Base-by-base conservation (phyloP, 257 asterid genomes). In the Anisodus acutangulus region DNA sequence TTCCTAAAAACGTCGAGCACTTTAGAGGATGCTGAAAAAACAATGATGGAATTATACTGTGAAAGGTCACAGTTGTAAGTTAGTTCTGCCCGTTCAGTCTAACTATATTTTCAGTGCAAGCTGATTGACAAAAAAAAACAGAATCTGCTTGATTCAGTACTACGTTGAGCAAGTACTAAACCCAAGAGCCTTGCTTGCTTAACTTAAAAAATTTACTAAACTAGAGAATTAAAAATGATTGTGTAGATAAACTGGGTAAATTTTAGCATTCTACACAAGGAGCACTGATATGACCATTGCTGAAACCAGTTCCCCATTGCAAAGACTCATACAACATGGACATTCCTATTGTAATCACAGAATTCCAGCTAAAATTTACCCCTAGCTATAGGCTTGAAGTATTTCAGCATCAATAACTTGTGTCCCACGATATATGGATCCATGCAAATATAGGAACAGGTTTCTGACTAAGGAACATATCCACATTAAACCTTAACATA, bases 11-110 rank as follows among this genome's bases (percentile, higher is more conserved):
- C 90, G 83, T 87, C 94, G 10, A 91, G 91, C 90, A 93, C 92
- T 37, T 89, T 93, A 79, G 99, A 94, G 88, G 99, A 96, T 76
- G 98, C 98, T 57, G 99, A 94, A 89, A 89, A 89, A 86, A 95
- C 94, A 57, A 96, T 93, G 99, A 87, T 96, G 6, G 97, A 94
- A 82, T 79, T 96, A 22, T 93, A 93, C 84, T 93, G 98, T 71
- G 97, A 93, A 93, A 93, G 96, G 89, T 90, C 99, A 3, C 92
- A 91, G 87, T 68, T 94, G 82, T 37, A 68, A 68, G 10, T 37
- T 68, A 37, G 22, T 68, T 37, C 39, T 45, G 26, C 8, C 37
- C 3, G 6, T 43, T 70, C 55, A 43, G 17, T 72, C 39, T 45
- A 64, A 45, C 39, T 9, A 72, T n/a, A 45, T 5, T n/a, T 70